Base-by-base conservation (phyloP, 1,284 basidiomycete genomes). In the Ceratobasidium sp. region DNA sequence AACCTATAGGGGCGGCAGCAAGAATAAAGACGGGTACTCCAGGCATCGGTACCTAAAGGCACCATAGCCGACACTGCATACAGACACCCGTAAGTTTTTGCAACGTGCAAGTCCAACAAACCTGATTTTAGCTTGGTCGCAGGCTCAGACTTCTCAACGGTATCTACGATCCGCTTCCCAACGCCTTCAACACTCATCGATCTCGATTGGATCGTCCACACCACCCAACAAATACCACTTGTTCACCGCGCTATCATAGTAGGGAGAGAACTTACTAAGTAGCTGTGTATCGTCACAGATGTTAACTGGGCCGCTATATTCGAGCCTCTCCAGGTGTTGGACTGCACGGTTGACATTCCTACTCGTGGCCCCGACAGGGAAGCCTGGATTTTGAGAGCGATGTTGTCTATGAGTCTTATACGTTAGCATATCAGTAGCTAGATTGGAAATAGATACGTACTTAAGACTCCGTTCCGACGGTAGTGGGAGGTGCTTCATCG, bases 151-250 rank as follows among this genome's bases (percentile, higher is more conserved):
- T n/a, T 10, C 18, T 59, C 14, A 10, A 23, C 50, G 1, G 67
- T 3, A 66, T 80, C 57, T 71, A 78, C 16, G 67, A 74, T 3
- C 44, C 81, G 33, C 79, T 83, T 18, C 82, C 79, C 3, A 82
- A 83, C 75, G 81, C 66, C 78, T 80, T 2, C 80, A 18, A 38
- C 79, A 71, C 82, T 62, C 44, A 4, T 82, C 79, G 1, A 54
- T 41, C 5, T 33, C 54, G 12, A 82, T 48, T 23, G 83, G 81
- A 3, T 81, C 81, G 4, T 78, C 78, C 20, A 77, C 62, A 10
- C 50, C 78, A 10, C 84, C 84, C 7, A 85, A 79, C 0, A 85
- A 27, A 73, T 78, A 82, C 74, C 82, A 79, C 0, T 18, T 35
- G 1, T 81, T 62, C 23, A 79, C 44, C 0, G 78, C 74, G 0